These are phyloP conservation scores for Sugiyamaella mastotermitis DNA, from an alignment of 805 yeast species.

Conservation along the genomic window DNA sequence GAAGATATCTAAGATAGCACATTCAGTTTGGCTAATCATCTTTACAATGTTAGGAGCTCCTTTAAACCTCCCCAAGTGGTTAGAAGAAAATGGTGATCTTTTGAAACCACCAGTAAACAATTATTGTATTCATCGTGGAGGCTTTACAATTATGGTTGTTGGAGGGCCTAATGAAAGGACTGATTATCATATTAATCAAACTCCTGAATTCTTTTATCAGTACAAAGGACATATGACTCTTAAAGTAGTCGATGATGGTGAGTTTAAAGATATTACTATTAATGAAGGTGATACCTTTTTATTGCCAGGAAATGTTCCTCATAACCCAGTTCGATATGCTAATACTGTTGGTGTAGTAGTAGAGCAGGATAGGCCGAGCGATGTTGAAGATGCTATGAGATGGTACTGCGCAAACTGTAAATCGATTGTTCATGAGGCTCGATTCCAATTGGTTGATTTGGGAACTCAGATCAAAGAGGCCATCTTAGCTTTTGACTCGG, in stretches of 20 bases:
- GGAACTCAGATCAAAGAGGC: slow-evolving; percentile 90
- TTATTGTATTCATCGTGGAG: slow-evolving; percentile 83
- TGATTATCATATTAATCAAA: slow-evolving; percentile 87
- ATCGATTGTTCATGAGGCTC: slow-evolving; percentile 58
- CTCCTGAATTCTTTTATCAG: slow-evolving; percentile 91
- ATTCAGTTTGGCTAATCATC: too few relatives aligned
- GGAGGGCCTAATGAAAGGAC: slow-evolving; percentile 96
- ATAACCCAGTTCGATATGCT: slow-evolving; percentile 81
- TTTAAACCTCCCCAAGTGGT: slow-evolving; percentile 75
- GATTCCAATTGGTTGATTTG: slow-evolving; percentile 70
- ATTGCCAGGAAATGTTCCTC: slow-evolving; percentile 61
- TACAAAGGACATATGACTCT: slow-evolving; percentile 81
- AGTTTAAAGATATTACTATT: slow-evolving; percentile 67
- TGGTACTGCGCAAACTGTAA: slow-evolving; percentile 82
- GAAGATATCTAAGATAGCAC: too few relatives aligned
- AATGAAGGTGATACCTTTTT: slow-evolving; percentile 85
- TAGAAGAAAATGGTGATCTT: slow-evolving; percentile 64
- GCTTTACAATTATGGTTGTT: slow-evolving; percentile 88
- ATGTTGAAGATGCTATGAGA: slow-evolving; percentile 62
- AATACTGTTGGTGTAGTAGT: slow-evolving; percentile 86
- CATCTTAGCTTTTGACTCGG: slow-evolving; percentile 61
- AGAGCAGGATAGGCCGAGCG: slow-evolving; percentile 84
- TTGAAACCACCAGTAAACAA: slow-evolving; percentile 91
- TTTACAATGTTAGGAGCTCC: slow-evolving; percentile 58
- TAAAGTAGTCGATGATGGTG: slow-evolving; percentile 74